phyloP scores from a whole-genome alignment of 345 rosid species.

The Eucalyptus tenuipes region DNA sequence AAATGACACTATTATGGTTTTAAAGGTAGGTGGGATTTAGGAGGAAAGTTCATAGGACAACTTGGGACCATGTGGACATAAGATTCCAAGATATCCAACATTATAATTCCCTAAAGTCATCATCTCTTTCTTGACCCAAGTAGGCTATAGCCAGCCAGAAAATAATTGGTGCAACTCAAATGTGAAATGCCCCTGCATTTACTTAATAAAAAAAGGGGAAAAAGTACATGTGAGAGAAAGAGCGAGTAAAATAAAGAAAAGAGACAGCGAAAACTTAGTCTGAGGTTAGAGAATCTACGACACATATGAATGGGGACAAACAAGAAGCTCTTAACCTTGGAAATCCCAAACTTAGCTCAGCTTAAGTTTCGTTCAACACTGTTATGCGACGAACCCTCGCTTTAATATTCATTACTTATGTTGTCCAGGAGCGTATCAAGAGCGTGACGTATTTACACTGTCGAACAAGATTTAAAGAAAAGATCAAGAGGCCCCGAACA shows the following conservation, averaged over 20 bases:
- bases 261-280: neutral
- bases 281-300: neutral
- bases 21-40: neutral
- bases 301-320: neutral
- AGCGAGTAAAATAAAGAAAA: neutral
- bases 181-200: neutral
- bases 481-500: neutral
- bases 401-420: neutral
- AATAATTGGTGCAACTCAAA: neutral
- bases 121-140: neutral
- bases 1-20: neutral
- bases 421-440: neutral
- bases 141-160: neutral
- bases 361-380: neutral
- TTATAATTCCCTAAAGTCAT: neutral
- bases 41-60: neutral
- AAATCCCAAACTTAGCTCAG: neutral
- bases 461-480: neutral
- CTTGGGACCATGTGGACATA: neutral
- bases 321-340: neutral
- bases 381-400: neutral
- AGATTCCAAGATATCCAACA: neutral
- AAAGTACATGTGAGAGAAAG: neutral
- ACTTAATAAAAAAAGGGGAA: neutral
- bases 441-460: neutral